Evolutionary conservation across 176 grass and related monocot species (phyloP), one percentile per base, ranked within the genome.

Genomic region (Zizania latifolia): DNA sequence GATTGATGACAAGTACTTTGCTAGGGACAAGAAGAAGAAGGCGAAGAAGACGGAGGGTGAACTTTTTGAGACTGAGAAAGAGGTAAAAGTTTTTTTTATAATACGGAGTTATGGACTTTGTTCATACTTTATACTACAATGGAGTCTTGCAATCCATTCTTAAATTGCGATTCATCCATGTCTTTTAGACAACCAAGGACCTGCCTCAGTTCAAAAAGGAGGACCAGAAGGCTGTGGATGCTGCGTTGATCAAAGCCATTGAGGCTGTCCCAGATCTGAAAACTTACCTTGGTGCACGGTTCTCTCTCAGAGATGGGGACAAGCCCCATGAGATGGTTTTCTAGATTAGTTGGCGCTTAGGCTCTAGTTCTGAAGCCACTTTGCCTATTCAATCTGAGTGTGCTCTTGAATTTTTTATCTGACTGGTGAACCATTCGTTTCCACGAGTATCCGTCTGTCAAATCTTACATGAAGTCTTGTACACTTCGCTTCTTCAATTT

Each of bases 261-360:
- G 90, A 91, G 46, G 57, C 58, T 3, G 93, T 97, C 50, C 90
- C 88, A 4, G 88, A 97, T 53, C 87, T 97, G 81, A 93, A 83
- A 83, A 41, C 74, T 2, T 97, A 97, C 58, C 82, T 97, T 12
- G 75, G 87, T 50, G 85, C 88, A 4, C 70, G 88, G 78, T 97
- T 97, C 80, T 86, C 77, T 58, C 90, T 97, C n/a, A 89, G 93
- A 77, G 82, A 89, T 1, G 93, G 90, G 3, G 89, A 93, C 80
- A 97, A 91, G 62, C 93, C 90, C 2, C 93, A 97, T 53, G 90
- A 97, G 65, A 89, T 93, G 67, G 81, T 88, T 72, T 97, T 93
- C 86, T 97, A 93, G 74, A 90, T 77, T 81, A 40, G 36, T 50
- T 26, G 80, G 63, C 14, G 33, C 32, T 77, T 77, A 63, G 44